Base-by-base conservation (phyloP, 2,329 filamentous ascomycete species). In the Fusarium humuli region DNA sequence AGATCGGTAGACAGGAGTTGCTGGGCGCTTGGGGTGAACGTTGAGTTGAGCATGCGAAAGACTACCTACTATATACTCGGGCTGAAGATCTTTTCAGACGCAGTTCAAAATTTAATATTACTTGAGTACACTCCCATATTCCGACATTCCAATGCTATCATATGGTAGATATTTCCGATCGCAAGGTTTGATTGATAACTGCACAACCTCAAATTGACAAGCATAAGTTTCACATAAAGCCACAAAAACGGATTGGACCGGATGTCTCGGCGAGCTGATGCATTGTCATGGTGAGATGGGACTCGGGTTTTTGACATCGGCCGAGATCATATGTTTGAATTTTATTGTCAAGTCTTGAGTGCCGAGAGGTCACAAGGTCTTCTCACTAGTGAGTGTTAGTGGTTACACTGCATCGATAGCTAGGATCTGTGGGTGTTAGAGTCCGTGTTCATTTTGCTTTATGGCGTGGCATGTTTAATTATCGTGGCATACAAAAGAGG, bases 241-340 rank as follows among this genome's bases (percentile, higher is more conserved):
- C 6, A 23, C 14, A 20, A 6, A 6, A 22, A 7, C 18, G 45
- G n/a, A 25, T 14, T 40, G 25, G 45, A 4, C 44, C 54, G 54
- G 63, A 66, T 61, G 62, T 23, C 29, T 49, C 63, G 63, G 63
- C 47, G 23, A 16, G n/a, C 37, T 13, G 18, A 23, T 46, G n/a
- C 34, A 57, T 20, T 29, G 18, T 25, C 34, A 18, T 37, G 47
- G 41, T 42, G 18, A 27, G 16, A 27, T 52, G 52, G 37, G 37
- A 37, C 45, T 65, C 61, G 61, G 61, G 22, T 27, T 59, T 50
- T 59, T 65, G n/a, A 11, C 13, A 41, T 22, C 41, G 52, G 27
- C 61, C 61, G 61, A 65, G 61, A 27, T 16, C 11, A 45, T 56
- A 11, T 54, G 47, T 42, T 32, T 49, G 22, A 7, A 7, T 18